A percentile compares a stretch with the other conserved stretches of the same genome.
Evolutionary conservation across 2,329 filamentous ascomycete genomes (phyloP).

Genomic region (Xylogone sp.): DNA sequence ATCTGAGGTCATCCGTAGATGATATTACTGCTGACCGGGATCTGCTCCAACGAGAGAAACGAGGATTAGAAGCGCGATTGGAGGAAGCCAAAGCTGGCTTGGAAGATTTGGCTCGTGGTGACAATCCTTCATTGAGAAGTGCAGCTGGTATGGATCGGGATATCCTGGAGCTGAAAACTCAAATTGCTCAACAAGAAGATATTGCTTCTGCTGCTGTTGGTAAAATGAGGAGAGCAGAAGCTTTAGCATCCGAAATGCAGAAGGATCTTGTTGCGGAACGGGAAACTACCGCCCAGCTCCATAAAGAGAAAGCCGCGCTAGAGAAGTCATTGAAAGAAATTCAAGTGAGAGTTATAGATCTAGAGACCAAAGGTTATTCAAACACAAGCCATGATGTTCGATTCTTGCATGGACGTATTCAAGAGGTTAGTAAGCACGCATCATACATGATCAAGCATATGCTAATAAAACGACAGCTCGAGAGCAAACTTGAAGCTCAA

Average conservation of each 20-base stretch:
- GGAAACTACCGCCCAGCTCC: conserved; percentile 74
- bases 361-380: conserved; percentile 96
- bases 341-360: conserved; percentile 83
- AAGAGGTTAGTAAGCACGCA: conserved; percentile 67
- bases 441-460: conserved; percentile 7
- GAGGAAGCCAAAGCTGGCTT: conserved; percentile 84
- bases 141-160: conserved; percentile 86
- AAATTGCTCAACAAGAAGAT: conserved; percentile 88
- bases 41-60: conserved; percentile 81
- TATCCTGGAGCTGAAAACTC: conserved; percentile 83
- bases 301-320: conserved; percentile 83
- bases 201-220: conserved; percentile 87
- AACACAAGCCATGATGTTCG: conserved; percentile 92
- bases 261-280: conserved; percentile 87
- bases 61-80: conserved; percentile 77
- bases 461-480: conserved; percentile 59
- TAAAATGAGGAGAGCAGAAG: conserved; percentile 94
- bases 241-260: conserved; percentile 81
- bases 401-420: conserved; percentile 89
- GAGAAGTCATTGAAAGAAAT: conserved; percentile 90
- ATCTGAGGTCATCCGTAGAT: conserved; percentile 77
- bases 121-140: conserved; percentile 83
- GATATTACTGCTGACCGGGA: conserved; percentile 85
- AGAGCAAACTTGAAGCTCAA: conserved; percentile 79
- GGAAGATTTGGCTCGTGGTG: conserved; percentile 81